Evolutionary conservation across 345 rosid species (phyloP), one percentile per base, ranked within the genome.

Genomic region (Erucastrum elatum): DNA sequence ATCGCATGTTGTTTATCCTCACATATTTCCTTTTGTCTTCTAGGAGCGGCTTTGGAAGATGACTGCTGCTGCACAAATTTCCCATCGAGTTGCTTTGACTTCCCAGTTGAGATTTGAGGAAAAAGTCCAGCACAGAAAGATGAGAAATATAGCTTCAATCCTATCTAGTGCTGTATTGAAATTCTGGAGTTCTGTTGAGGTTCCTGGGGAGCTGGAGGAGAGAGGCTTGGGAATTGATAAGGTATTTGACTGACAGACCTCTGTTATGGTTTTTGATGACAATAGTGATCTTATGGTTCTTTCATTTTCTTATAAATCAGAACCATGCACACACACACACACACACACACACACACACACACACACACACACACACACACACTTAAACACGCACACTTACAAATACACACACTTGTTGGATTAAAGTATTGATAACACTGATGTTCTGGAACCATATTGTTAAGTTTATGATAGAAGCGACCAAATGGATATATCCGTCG

Each of bases 21-120:
- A 59, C 61, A 4, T 37, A 68, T 68, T n/a, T 44, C 16, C 60
- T 71, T 62, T 51, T 21, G 62, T 53, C 77, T 74, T 81, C 21
- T 84, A 96, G 99, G 99, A 96, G 86, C 97, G 98, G 41, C 87
- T 96, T 72, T 96, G 99, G 99, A 96, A 96, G 85, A 88, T 83
- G 87, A 96, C 98, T 65, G 94, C 95, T 84, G 98, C 99, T 62
- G 87, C 97, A 70, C 98, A 90, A 87, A 84, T 91, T 81, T 89
- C 91, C 84, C 95, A 53, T 73, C 86, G 84, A 71, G 87, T 80
- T 84, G 95, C 91, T 71, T 83, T 86, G 76, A 82, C 88, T 79
- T 90, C 88, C 55, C 87, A 66, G 73, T 69, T 82, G 80, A 93
- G 87, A 84, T 82, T 83, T 72, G 88, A 88, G 67, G 89, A 87